Evolutionary conservation across 2,329 filamentous ascomycete species (phyloP).

Genomic region (Ceratocystis harringtonii): DNA sequence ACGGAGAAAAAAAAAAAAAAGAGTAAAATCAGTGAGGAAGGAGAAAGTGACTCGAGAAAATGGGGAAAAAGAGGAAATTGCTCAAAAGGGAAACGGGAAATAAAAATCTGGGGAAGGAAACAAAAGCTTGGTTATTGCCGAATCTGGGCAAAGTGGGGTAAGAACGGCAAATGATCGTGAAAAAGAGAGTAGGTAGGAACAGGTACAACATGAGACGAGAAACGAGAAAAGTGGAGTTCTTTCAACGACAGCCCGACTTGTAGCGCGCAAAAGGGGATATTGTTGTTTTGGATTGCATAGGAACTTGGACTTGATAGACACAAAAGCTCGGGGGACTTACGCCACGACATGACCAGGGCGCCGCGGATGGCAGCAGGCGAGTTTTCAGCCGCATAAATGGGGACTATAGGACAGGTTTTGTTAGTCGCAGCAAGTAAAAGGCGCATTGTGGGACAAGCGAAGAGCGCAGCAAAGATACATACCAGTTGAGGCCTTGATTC

Average conservation of each 20-base stretch:
- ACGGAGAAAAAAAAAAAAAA: not conserved
- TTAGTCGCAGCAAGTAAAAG: not conserved
- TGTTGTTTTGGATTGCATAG: no score
- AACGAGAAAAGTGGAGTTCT: not conserved
- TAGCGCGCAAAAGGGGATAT: not conserved
- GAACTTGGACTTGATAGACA: not conserved
- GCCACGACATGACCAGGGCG: slow-evolving; percentile 40
- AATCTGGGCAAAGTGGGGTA: slow-evolving; percentile 21
- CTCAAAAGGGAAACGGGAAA: not conserved
- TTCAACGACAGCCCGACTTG: not conserved
- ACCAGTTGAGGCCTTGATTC: slow-evolving; percentile 31
- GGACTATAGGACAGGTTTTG: slow-evolving; percentile 24
- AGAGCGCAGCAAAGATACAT: not conserved
- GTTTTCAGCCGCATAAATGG: slow-evolving; percentile 39
- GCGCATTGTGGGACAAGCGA: no score
- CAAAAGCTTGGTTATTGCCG: slow-evolving; percentile 9
- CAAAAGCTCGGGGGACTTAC: slow-evolving; percentile 21
- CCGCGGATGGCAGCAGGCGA: slow-evolving; percentile 38
- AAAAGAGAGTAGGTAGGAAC: not conserved
- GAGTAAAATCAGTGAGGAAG: not conserved
- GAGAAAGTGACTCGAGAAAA: not conserved
- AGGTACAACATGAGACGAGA: not conserved
- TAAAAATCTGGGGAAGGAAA: slow-evolving; percentile 4
- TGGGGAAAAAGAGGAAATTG: not conserved
- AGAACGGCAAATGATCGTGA: not conserved